Evolutionary conservation across 257 asterid species (phyloP).

Genomic region (Scutellaria baicalensis): DNA sequence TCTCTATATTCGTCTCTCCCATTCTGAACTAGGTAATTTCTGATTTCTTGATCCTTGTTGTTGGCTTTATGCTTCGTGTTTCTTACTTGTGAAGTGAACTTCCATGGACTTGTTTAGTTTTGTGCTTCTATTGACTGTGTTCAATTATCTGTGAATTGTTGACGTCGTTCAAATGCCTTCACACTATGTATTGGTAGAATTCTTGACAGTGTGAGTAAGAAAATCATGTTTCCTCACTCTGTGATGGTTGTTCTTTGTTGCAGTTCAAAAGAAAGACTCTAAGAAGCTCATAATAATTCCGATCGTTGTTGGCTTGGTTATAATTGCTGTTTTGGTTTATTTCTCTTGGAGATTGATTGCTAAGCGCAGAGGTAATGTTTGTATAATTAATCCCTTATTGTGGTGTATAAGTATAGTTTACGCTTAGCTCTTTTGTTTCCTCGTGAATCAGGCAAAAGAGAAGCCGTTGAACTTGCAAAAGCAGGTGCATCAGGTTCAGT

Average conservation of each 20-base stretch:
- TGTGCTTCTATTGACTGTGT: neutral
- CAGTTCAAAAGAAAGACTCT: constrained; percentile 21
- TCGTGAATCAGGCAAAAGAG: constrained; percentile 16
- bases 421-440: neutral
- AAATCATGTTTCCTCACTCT: neutral
- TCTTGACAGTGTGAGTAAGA: neutral
- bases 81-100: neutral
- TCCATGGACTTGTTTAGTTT: neutral
- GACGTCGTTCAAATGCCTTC: neutral
- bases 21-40: constrained; percentile 39
- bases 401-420: neutral
- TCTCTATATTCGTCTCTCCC: constrained; percentile 41
- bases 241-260: constrained; percentile 1
- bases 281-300: constrained; percentile 16
- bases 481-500: constrained; percentile 7
- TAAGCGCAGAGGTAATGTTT: constrained; percentile 37
- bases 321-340: constrained; percentile 9
- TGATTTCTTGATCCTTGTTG: neutral
- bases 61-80: neutral
- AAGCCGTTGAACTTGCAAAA: neutral
- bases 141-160: neutral
- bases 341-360: constrained; percentile 31
- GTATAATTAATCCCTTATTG: neutral
- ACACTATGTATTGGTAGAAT: neutral
- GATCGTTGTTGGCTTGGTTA: constrained; percentile 15